Evolutionary conservation across 2,329 filamentous ascomycete genomes (phyloP).

Genomic region (Colletotrichum phormii): DNA sequence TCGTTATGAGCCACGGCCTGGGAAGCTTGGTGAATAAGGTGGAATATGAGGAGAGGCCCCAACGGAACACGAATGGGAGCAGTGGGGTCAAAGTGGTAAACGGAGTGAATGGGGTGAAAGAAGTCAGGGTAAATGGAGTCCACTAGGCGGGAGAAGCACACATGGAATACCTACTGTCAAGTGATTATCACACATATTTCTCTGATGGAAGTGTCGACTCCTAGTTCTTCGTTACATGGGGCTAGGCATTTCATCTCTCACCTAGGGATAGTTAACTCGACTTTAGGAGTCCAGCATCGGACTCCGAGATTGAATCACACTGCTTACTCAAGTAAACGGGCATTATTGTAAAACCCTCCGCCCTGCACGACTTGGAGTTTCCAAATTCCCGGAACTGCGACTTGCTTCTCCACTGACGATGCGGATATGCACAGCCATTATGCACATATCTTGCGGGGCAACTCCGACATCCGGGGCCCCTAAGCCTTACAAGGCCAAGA

Average conservation of each 20-base stretch:
- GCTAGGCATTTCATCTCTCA: neutral
- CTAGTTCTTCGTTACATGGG: neutral
- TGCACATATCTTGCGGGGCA: too few species aligned
- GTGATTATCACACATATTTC: too few species aligned
- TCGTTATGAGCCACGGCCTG: slow-evolving; percentile 39
- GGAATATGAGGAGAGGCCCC: slow-evolving; percentile 15
- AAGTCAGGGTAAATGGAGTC: slow-evolving; percentile 14
- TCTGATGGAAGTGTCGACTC: neutral
- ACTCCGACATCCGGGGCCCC: too few species aligned
- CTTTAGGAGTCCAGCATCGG: neutral
- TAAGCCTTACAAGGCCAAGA: too few species aligned
- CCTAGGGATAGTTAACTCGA: neutral
- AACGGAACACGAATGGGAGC: neutral
- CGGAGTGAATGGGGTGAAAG: slow-evolving; percentile 16
- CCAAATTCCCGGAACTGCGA: neutral
- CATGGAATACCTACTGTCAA: neutral
- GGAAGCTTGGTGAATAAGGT: slow-evolving; percentile 41
- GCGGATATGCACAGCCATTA: too few species aligned
- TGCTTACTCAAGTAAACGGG: neutral
- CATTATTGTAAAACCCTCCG: neutral
- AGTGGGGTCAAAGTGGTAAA: slow-evolving; percentile 5
- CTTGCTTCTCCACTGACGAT: too few species aligned
- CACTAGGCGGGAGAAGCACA: neutral
- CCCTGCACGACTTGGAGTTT: neutral
- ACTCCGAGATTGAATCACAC: neutral